These are phyloP conservation scores for Cladobotryum protrusum DNA, from an alignment of 2,329 filamentous ascomycete species.

Conservation along the genomic window DNA sequence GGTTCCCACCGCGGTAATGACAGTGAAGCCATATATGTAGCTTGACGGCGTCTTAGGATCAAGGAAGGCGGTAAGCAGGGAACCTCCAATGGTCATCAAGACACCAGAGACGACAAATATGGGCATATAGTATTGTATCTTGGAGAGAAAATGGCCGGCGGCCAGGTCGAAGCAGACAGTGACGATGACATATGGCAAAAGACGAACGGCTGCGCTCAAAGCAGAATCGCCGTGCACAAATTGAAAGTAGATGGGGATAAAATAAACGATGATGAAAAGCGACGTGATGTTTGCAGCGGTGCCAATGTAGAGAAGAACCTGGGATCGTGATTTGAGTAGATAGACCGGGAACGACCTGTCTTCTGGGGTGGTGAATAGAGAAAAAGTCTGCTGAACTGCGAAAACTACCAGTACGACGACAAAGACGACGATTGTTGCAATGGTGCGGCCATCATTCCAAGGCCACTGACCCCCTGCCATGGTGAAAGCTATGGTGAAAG, in stretches of 20 bases:
- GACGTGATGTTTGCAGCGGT: conserved; percentile 6
- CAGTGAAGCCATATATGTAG: conserved; percentile 14
- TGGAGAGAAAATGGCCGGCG: conserved; percentile 3
- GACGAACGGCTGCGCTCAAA: conserved; percentile 11
- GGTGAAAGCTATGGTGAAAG: conserved; percentile 38
- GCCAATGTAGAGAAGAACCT: conserved; percentile 13
- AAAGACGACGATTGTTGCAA: conserved; percentile 38
- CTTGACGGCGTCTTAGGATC: conserved; percentile 5
- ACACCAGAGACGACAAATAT: conserved; percentile 10
- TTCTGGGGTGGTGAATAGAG: conserved; percentile 2
- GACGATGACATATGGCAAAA: conserved; percentile 11
- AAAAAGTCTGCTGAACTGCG: conserved; percentile 1
- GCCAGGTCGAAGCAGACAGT: conserved; percentile 3
- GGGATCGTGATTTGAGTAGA: conserved; percentile 4
- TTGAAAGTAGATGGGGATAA: conserved; percentile 16
- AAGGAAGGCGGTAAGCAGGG: conserved; percentile 5
- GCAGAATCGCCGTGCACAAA: conserved; percentile 12
- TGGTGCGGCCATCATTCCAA: conserved; percentile 38
- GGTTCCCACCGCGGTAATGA: conserved; percentile 11
- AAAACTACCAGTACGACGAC: conserved; percentile 23
- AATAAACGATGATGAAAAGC: conserved; percentile 13
- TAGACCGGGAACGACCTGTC: conserved; percentile 3
- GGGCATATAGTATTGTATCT: conserved; percentile 11
- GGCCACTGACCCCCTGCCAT: conserved; percentile 41
- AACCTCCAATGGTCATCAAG: conserved; percentile 9